phyloP scores from a whole-genome alignment of 2,329 filamentous ascomycete species.

The Exophiala phaeomuriformis region DNA sequence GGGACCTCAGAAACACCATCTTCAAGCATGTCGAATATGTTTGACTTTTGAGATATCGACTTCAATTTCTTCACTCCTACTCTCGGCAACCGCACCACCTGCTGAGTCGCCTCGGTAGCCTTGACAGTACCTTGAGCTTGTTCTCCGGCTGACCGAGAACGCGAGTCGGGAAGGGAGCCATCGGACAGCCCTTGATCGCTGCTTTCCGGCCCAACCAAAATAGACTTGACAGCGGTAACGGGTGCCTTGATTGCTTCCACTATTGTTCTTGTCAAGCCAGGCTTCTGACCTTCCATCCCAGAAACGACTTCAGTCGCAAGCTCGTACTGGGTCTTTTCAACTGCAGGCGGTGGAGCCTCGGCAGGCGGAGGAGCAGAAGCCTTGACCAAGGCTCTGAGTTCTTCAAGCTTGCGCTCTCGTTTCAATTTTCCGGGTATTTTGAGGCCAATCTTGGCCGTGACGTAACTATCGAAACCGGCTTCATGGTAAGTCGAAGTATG shows the following conservation, averaged over 20 bases:
- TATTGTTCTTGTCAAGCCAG: slow-evolving; percentile 2
- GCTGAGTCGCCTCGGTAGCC: slow-evolving; percentile 3
- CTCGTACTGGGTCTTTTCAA: background rate
- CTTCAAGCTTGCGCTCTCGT: slow-evolving; percentile 25
- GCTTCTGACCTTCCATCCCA: slow-evolving; percentile 2
- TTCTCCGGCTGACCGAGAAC: background rate
- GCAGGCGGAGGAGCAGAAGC: background rate
- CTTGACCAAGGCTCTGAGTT: slow-evolving; percentile 17
- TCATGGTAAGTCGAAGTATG: slow-evolving; percentile 44
- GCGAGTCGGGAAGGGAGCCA: background rate
- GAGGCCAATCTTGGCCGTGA: slow-evolving; percentile 54
- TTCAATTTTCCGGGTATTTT: slow-evolving; percentile 41
- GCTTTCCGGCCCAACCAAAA: slow-evolving; percentile 5
- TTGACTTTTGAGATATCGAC: slow-evolving; percentile 12
- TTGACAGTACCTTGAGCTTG: background rate
- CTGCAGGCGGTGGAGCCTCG: background rate
- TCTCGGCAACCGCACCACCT: background rate
- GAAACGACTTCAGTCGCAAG: background rate
- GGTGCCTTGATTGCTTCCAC: slow-evolving; percentile 15
- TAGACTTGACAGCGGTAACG: slow-evolving; percentile 7
- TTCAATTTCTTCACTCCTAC: slow-evolving; percentile 11
- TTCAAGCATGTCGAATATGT: slow-evolving; percentile 20
- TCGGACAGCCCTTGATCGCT: background rate
- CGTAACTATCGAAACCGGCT: slow-evolving; percentile 56
- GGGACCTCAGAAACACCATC: slow-evolving; percentile 3